These are phyloP conservation scores for Talaromyces thailandensis DNA, from an alignment of 495 filamentous ascomycete species.

Conservation along the genomic window DNA sequence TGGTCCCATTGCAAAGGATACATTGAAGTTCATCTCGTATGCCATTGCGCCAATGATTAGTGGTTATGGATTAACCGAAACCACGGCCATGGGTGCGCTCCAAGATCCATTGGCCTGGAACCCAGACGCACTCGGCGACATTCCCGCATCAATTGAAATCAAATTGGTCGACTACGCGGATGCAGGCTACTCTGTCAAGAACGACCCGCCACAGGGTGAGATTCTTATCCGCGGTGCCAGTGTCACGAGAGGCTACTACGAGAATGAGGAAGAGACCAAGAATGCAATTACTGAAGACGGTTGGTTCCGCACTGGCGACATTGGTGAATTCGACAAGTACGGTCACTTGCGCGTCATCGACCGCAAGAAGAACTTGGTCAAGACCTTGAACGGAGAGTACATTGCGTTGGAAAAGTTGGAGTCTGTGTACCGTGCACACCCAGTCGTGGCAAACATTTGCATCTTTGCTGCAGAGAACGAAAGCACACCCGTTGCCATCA, in stretches of 20 bases:
- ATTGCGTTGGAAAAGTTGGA: constrained; percentile 99
- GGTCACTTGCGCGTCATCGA: constrained; percentile 87
- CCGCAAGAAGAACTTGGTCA: constrained; percentile 96
- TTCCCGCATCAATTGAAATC: constrained; percentile 74
- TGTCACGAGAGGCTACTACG: constrained; percentile 65
- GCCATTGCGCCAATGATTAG: constrained; percentile 81
- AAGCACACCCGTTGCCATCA: constrained; percentile 85
- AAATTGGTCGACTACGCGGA: constrained; percentile 96
- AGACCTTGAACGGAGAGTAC: constrained; percentile 94
- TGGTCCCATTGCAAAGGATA: constrained; percentile 79
- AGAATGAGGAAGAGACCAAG: constrained; percentile 79
- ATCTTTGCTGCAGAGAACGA: constrained; percentile 77
- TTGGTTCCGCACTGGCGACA: constrained; percentile 95
- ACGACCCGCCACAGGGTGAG: constrained; percentile 89
- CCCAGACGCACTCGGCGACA: constrained; percentile 66
- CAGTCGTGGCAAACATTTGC: constrained; percentile 90
- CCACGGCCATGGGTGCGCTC: constrained; percentile 83
- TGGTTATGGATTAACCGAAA: constrained; percentile 97
- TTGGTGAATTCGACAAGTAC: constrained; percentile 77
- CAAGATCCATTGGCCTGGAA: constrained; percentile 91
- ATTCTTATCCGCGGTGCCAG: constrained; percentile 82
- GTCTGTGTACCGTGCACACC: constrained; percentile 78
- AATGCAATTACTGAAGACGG: constrained; percentile 64
- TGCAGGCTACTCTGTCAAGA: constrained; percentile 80
- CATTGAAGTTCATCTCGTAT: constrained; percentile 81